Evolutionary conservation across 1,284 basidiomycete species (phyloP).

Genomic region (Boletus semigastroideus): DNA sequence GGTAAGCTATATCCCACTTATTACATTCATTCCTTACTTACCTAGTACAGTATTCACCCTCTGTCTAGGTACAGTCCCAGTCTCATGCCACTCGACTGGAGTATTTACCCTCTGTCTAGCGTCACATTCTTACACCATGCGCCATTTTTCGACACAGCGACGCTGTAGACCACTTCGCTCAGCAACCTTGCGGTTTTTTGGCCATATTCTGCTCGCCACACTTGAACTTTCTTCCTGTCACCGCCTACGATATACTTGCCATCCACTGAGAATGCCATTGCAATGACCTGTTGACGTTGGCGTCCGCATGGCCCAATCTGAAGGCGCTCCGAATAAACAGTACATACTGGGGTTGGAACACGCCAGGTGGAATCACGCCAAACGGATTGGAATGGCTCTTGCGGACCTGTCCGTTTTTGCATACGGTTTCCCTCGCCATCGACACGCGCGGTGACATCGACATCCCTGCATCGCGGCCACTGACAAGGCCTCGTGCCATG

Average conservation of each 20-base stretch:
- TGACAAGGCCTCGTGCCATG: not conserved
- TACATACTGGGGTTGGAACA: not conserved
- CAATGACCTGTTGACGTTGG: not conserved
- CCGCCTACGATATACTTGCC: not conserved
- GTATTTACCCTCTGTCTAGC: too few species aligned
- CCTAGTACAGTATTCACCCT: too few species aligned
- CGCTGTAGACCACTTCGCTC: too few species aligned
- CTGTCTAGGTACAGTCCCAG: too few species aligned
- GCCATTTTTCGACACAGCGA: too few species aligned
- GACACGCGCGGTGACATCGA: not conserved
- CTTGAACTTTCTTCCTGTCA: not conserved
- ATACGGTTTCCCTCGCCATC: not conserved
- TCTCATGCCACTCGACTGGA: too few species aligned
- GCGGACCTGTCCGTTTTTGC: not conserved
- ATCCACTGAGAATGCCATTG: not conserved
- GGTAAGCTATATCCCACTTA: too few species aligned
- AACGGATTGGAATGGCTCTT: not conserved
- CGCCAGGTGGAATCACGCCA: not conserved
- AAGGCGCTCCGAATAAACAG: not conserved
- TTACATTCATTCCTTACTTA: too few species aligned
- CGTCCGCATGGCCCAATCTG: not conserved
- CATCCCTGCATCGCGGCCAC: not conserved
- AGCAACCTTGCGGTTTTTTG: too few species aligned
- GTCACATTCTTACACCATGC: too few species aligned
- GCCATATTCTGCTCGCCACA: not conserved